Evolutionary conservation across 306 rosid genomes (phyloP), one percentile per base, ranked within the genome.

Genomic region (Pueraria montana): DNA sequence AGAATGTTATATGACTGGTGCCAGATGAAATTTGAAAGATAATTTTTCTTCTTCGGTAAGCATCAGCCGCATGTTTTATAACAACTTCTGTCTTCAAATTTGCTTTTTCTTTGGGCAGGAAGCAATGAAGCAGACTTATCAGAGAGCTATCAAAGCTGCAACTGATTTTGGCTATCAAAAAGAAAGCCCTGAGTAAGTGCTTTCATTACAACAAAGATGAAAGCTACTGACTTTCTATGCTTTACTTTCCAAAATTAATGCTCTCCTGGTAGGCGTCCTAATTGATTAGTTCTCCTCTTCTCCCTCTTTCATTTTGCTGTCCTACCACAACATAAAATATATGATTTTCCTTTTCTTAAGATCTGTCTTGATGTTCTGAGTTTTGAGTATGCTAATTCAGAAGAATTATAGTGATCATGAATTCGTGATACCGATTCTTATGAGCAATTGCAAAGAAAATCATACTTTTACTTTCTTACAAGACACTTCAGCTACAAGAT

Each of bases 91-190:
- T 64, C 6, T 53, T 23, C 73, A 45, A 34, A 49, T 62, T 62
- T 80, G 17, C 40, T 71, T 7, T 62, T 66, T 10, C 43, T 46
- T 76, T 82, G 82, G 72, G 55, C 89, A 94, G 98, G 98, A 92
- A 86, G 97, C 97, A 64, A 92, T 94, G 92, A 94, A 91, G 78
- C 98, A 94, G 85, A 94, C 94, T 66, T 94, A 94, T 83, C 96
- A 94, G 88, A 94, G 94, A 86, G 91, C 96, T 78, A 89, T 89
- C 40, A 94, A 94, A 87, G 98, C 98, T 4, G 96, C 98, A 56
- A 84, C 84, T 72, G 90, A 87, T 78, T 87, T 87, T 84, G 98
- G 97, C 64, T 92, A 94, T 82, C 96, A 90, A 74, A 94, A 94
- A 87, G 98, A 94, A 80, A 89, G 89, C 80, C 98, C 98, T 0